Evolutionary conservation across 306 rosid species (phyloP), one percentile per base, ranked within the genome.

Genomic region (Erythrophleum fordii): DNA sequence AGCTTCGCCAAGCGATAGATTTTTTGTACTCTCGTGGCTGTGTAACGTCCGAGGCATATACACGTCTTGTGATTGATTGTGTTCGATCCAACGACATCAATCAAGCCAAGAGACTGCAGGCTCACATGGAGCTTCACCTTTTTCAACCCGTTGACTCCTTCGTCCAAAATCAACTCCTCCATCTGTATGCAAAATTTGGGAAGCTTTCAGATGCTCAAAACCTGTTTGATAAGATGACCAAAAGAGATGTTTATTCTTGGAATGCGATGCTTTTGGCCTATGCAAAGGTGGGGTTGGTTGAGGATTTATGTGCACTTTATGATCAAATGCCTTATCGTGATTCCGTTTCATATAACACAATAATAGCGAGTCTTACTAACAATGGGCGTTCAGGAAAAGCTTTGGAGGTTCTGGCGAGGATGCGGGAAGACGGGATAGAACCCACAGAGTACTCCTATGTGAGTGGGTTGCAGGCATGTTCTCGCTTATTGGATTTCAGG

Each of bases 121-220:
- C 90, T 59, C 94, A 90, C 88, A 92, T 92, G 91, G 90, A 88
- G 14, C 79, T 67, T 79, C 79, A 90, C 87, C 84, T 85, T 55
- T 88, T 92, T 68, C 89, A 84, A 76, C 88, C 94, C 53, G 20
- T 62, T 8, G 84, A 84, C 58, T 70, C 92, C 39, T 90, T 92
- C 59, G 31, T 92, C 77, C 91, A 88, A 5, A 92, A 90, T 61
- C 89, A 88, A 68, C 84, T 91, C 66, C 89, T 88, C 69, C 89
- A 86, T 59, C 76, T 87, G 72, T 87, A 86, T 51, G 92, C 87
- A 1, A 87, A 87, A 78, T 78, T 42, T 35, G 91, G 95, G 26
- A 87, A 82, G 74, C 74, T 89, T 82, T 69, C 76, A 14, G 76
- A 89, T 59, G 92, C 90, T 13, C 90, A 69, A 7, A 62, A 85